A percentile compares a stretch with the other conserved stretches of the same genome.
phyloP scores from a whole-genome alignment of 495 filamentous ascomycete species.

The Xylaria castorea region DNA sequence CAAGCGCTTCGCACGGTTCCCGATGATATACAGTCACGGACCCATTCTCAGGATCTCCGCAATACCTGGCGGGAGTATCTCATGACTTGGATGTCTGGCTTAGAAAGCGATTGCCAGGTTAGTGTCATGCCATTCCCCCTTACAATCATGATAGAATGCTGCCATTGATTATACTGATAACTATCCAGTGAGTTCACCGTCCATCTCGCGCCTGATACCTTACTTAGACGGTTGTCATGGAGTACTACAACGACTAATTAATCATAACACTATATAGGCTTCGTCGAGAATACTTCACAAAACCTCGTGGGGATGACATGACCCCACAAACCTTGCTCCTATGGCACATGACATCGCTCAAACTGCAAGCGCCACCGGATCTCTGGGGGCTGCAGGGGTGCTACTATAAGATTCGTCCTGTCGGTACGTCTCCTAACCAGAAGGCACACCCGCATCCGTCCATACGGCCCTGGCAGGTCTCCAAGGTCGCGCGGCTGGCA shows the following conservation, averaged over 20 bases:
- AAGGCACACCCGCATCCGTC: conserved; percentile 16
- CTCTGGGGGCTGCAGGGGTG: conserved; percentile 17
- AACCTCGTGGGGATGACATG: conserved; percentile 12
- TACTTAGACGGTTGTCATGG: neutral
- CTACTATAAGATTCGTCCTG: conserved; percentile 15
- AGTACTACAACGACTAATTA: neutral
- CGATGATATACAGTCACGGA: conserved; percentile 27
- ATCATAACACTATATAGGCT: neutral
- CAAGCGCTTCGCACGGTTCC: conserved; percentile 33
- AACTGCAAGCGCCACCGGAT: conserved; percentile 33
- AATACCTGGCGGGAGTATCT: conserved; percentile 31
- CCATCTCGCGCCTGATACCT: neutral
- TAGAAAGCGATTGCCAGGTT: conserved; percentile 32
- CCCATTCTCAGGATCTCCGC: neutral
- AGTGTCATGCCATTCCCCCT: neutral
- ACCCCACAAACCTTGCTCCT: conserved; percentile 32
- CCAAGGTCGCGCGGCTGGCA: conserved; percentile 24
- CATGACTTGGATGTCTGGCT: conserved; percentile 22
- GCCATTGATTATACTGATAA: neutral
- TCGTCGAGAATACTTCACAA: conserved; percentile 24
- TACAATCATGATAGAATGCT: neutral
- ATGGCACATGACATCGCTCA: conserved; percentile 37
- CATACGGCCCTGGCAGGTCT: conserved; percentile 29
- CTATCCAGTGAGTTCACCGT: neutral
- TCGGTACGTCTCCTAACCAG: neutral